Evolutionary conservation across 805 yeast genomes (phyloP).

Genomic region (Saccharomycopsis capsularis): DNA sequence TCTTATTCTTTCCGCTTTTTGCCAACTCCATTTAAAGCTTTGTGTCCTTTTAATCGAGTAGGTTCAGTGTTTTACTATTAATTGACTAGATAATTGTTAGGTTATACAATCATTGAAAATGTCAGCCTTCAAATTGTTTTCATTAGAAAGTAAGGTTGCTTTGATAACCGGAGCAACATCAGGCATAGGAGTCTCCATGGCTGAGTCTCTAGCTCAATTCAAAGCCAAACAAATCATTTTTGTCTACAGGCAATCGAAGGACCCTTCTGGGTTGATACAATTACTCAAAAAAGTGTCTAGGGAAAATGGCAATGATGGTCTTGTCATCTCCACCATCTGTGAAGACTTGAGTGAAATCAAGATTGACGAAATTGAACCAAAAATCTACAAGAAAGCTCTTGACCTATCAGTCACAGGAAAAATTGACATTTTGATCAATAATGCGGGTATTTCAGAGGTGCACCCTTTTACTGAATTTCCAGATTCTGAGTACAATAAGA

Average conservation of each 20-base stretch:
- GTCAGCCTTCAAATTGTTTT: conserved; percentile 38
- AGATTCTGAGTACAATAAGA: conserved; percentile 54
- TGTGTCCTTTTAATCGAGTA: too few species aligned
- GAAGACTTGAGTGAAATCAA: conserved; percentile 45
- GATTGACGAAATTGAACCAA: conserved; percentile 39
- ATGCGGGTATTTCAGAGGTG: conserved; percentile 85
- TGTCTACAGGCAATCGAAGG: conserved; percentile 44
- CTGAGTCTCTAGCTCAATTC: conserved; percentile 77
- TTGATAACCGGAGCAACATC: conserved; percentile 82
- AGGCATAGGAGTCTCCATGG: conserved; percentile 78
- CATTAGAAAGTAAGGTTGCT: conserved; percentile 76
- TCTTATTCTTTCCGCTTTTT: too few species aligned
- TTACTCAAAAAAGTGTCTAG: conserved; percentile 30
- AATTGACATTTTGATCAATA: conserved; percentile 79
- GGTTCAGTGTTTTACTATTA: too few species aligned
- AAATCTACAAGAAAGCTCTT: conserved; percentile 42
- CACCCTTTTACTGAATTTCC: conserved; percentile 48
- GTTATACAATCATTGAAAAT: too few species aligned
- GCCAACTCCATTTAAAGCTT: too few species aligned
- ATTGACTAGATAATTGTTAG: too few species aligned
- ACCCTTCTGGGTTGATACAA: conserved; percentile 26
- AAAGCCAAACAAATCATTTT: conserved; percentile 78
- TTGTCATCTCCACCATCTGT: conserved; percentile 35
- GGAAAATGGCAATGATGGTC: conserved; percentile 44
- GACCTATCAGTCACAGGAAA: conserved; percentile 63